Percentiles rank a stretch among this genome's conserved stretches.
Evolutionary conservation across 768 basidiomycete genomes (phyloP).

Genomic region (Rhizopogon rudus): DNA sequence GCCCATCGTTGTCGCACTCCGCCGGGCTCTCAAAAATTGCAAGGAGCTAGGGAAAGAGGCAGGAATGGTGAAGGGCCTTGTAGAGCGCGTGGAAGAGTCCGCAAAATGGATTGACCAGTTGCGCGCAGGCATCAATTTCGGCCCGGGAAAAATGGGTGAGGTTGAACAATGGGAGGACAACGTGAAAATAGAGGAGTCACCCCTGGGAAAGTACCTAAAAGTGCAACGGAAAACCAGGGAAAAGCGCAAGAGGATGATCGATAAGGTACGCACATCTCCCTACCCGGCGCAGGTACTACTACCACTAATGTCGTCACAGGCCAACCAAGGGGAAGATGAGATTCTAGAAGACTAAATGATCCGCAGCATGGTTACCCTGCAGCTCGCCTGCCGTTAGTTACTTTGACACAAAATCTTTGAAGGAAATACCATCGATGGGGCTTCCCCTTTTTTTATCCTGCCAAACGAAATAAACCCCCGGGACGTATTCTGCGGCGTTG

Average conservation of each 20-base stretch:
- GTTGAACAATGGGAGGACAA: constrained; percentile 71
- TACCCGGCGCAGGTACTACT: constrained; percentile 8
- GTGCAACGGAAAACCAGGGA: constrained; percentile 79
- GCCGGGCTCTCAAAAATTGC: constrained; percentile 65
- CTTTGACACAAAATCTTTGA: neutral
- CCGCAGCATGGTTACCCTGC: neutral
- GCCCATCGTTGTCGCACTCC: constrained; percentile 68
- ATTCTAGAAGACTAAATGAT: constrained; percentile 47
- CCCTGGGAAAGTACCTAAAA: constrained; percentile 77
- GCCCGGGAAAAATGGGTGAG: constrained; percentile 63
- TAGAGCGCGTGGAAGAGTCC: constrained; percentile 88
- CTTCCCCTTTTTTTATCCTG: neutral
- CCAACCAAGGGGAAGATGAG: constrained; percentile 65
- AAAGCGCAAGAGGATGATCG: constrained; percentile 60
- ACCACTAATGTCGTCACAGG: constrained; percentile 37
- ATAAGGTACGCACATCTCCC: constrained; percentile 50
- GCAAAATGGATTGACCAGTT: constrained; percentile 69
- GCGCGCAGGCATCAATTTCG: constrained; percentile 67
- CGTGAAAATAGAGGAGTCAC: constrained; percentile 61
- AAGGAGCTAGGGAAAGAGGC: constrained; percentile 51
- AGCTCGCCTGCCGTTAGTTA: neutral
- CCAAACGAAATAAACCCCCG: neutral
- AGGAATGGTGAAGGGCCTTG: constrained; percentile 61
- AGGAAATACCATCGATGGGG: neutral
- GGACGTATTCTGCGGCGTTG: neutral